Evolutionary conservation across 768 basidiomycete genomes (phyloP), one percentile per base, ranked within the genome.

Genomic region (Lactarius psammicola): DNA sequence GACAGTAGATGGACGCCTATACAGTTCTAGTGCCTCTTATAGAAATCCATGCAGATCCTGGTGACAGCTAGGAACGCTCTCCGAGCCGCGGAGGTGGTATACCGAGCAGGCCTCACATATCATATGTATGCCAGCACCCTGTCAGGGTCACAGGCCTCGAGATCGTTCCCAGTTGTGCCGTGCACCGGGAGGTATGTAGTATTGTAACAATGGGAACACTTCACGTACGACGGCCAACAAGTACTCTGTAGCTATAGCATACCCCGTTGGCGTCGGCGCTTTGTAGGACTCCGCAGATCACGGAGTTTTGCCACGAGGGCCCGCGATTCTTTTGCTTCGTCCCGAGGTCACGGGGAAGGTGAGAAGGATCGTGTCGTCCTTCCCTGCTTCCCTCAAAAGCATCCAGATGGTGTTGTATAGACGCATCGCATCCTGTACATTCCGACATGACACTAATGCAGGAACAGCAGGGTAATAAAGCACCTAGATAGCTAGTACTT

Each of bases 401-500:
- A 13, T 23, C 68, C 68, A 60, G 7, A 54, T 26, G 30, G 63
- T 63, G 11, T 60, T 49, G 38, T 66, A 58, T 30, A 63, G n/a
- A 33, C 65, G 65, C 58, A 69, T 40, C 15, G 58, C 56, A 26
- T 69, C 65, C 68, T 62, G n/a, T 15, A 40, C 38, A 15, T 6
- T 28, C 10, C 11, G 17, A 30, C n/a, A 10, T 11, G 28, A 23
- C 40, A 36, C 30, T 33, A 13, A 17, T 10, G n/a, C 30, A 20
- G 54, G 34, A 15, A 31, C 28, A 3, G 17, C 15, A n/a, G 11
- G 15, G 49, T 18, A 2, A 49, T 23, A 4, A 28, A 42, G 51
- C 2, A 60, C 67, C 64, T 68, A 59, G 42, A 68, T 55, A 15
- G 67, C 59, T 4, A n/a, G n/a, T n/a, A 63, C 63, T 34, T 65